Evolutionary conservation across 306 rosid species (phyloP), one percentile per base, ranked within the genome.

Genomic region (Gastrolobium bilobum): DNA sequence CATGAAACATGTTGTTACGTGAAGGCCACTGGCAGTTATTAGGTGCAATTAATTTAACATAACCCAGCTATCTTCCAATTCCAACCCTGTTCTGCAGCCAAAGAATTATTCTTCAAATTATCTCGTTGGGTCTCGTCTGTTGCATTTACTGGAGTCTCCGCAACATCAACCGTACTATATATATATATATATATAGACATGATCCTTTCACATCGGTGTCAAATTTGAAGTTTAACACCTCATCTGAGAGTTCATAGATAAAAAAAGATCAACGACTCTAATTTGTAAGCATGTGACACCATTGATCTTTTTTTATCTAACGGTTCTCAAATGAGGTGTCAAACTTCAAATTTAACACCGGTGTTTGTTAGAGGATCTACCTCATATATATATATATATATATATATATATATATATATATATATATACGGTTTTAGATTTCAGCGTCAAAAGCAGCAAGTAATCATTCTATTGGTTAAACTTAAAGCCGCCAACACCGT

Each of bases 71-170:
- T 61, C 20, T 29, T 10, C 44, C 34, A 10, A 54, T 43, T 20
- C 26, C 26, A 20, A 20, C 26, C 26, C 26, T 20, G 26, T 10
- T 10, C 7, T 52, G 46, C 43, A 5, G 11, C 30, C 58, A 52
- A n/a, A 52, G 30, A 52, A 52, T 52, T 52, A 14, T 52, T 52
- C 6, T 10, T 3, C 6, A 44, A 30, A 4, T 43, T 26, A 20
- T 20, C 6, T 40, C 15, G 2, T 5, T 52, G 43, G 8, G 26
- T 20, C 26, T 20, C 26, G 26, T 20, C 26, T 20, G 26, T 20
- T 58, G 74, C 68, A 75, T 81, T 84, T 78, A 78, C 84, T 81
- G 80, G 68, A 72, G 38, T 58, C 76, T 60, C 33, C 20, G 9
- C 61, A 37, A 5, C 15, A 53, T 3, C 34, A 6, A 33, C 44